Evolutionary conservation across 306 rosid species (phyloP), one percentile per base, ranked within the genome.

Genomic region (Mimosa bimucronata): DNA sequence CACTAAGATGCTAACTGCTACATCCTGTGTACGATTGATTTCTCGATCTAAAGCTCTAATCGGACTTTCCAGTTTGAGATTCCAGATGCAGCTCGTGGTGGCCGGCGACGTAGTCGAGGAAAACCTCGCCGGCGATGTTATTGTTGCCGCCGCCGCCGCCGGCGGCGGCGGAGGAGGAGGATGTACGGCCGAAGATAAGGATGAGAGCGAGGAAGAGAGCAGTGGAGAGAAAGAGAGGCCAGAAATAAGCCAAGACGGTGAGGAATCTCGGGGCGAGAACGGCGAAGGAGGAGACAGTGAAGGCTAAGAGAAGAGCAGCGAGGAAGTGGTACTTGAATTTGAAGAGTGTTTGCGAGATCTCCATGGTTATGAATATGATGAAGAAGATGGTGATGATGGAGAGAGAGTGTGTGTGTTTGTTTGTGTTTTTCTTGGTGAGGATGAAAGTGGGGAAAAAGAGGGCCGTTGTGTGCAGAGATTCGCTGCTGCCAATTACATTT

Each of bases 201-300:
- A 94, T 94, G 45, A 91, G 87, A 69, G 88, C 80, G 79, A 94
- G 94, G 60, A 91, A 90, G 76, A 92, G 85, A 1, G 97, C 90
- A 1, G 98, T 92, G 79, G 98, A 92, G 87, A 92, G 87, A 28
- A 91, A 74, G 28, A 94, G 98, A 3, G 98, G 98, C 96, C 98
- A 94, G 79, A 94, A 94, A 87, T 91, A 94, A 37, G 91, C 88
- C 26, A 94, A n/a, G 57, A 94, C 79, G 58, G 87, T 77, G 18
- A 91, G 23, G 77, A 92, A 85, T 77, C 87, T 83, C 6, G 97
- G 97, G 0, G 91, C 93, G 23, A 91, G 6, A 12, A 80, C 30
- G 78, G 82, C 15, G 60, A 92, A 77, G 29, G 86, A 15, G 73
- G 83, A 57, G 25, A 89, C 61, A 31, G 77, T 67, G 46, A 85